Percentiles rank a stretch among this genome's conserved stretches.
These are phyloP conservation scores for Pythium scleroteichum DNA, from an alignment of 352 stramenopile genomes.

Conservation along the genomic window DNA sequence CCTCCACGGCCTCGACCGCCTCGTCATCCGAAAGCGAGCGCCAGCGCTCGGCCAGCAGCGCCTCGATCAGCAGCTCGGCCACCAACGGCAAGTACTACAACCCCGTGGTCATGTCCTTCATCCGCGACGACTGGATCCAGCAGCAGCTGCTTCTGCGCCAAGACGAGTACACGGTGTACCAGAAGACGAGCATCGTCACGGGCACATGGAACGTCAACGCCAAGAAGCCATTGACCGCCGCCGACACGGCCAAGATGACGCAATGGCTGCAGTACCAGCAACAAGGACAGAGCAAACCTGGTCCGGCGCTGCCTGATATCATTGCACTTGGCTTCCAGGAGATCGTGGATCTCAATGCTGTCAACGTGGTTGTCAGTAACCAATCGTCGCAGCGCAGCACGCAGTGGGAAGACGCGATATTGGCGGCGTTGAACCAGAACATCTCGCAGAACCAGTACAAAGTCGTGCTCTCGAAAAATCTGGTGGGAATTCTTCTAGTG, in stretches of 20 bases:
- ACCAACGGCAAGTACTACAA: slow-evolving; percentile 75
- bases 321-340: slow-evolving; percentile 94
- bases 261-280: slow-evolving; percentile 65
- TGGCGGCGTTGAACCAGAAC: slow-evolving; percentile 88
- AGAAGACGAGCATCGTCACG: slow-evolving; percentile 55
- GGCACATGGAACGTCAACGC: slow-evolving; percentile 99
- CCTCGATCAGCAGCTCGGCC: neutral
- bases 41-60: neutral
- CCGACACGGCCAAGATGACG: slow-evolving; percentile 55
- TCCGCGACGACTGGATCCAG: slow-evolving; percentile 88
- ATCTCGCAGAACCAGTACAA: slow-evolving; percentile 51
- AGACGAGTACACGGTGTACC: slow-evolving; percentile 64
- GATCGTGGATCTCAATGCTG: slow-evolving; percentile 99
- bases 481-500: slow-evolving; percentile 97
- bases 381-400: slow-evolving; percentile 90
- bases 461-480: slow-evolving; percentile 88
- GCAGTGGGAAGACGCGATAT: slow-evolving; percentile 91
- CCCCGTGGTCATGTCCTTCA: slow-evolving; percentile 81
- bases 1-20: slow-evolving; percentile 2
- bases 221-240: slow-evolving; percentile 92
- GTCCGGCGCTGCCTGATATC: slow-evolving; percentile 46
- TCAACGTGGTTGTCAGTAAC: slow-evolving; percentile 98
- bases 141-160: slow-evolving; percentile 69
- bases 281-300: neutral
- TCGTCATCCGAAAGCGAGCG: slow-evolving; percentile 13